Conservation (phyloP, 306 rosid genomes). For the Glycyrrhiza uralensis region DNA sequence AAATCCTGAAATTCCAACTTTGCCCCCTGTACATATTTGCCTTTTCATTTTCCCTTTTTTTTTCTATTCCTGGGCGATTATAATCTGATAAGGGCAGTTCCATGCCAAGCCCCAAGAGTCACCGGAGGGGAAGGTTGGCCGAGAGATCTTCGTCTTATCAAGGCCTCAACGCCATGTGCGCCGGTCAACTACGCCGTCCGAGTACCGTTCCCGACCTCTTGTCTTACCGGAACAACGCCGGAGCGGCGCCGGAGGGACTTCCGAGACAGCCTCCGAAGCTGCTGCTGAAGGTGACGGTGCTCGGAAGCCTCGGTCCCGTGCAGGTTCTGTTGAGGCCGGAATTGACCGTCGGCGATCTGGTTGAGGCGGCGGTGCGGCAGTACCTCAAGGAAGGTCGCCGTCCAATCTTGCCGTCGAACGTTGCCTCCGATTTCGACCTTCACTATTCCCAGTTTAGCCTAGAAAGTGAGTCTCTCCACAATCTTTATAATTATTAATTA, state of each 20-base stretch:
- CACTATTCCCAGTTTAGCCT: conserved; percentile 93
- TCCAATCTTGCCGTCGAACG: conserved; percentile 49
- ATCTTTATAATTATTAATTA: not conserved
- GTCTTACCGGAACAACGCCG: conserved; percentile 8
- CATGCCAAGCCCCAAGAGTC: conserved; percentile 63
- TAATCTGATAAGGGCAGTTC: not conserved
- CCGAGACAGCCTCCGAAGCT: conserved; percentile 63
- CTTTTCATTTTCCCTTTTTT: not conserved
- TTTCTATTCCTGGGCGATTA: not conserved
- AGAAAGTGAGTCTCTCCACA: conserved; percentile 53
- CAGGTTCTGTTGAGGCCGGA: conserved; percentile 64
- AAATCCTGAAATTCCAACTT: not conserved
- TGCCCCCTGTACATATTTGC: not conserved
- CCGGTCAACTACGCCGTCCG: conserved; percentile 57
- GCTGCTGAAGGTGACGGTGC: conserved; percentile 71
- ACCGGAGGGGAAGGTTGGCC: conserved; percentile 39
- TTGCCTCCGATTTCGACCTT: conserved; percentile 56
- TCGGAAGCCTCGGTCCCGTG: conserved; percentile 71
- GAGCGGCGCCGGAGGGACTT: conserved; percentile 21
- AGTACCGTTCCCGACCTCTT: conserved; percentile 62
- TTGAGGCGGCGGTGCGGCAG: conserved; percentile 46
- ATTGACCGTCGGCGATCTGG: conserved; percentile 53
- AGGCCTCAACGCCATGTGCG: conserved; percentile 11
- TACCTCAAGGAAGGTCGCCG: conserved; percentile 80
- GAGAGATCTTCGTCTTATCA: conserved; percentile 66